Conservation (phyloP, 192 early-diverging fungal genomes). For the Coemansia asiatica region DNA sequence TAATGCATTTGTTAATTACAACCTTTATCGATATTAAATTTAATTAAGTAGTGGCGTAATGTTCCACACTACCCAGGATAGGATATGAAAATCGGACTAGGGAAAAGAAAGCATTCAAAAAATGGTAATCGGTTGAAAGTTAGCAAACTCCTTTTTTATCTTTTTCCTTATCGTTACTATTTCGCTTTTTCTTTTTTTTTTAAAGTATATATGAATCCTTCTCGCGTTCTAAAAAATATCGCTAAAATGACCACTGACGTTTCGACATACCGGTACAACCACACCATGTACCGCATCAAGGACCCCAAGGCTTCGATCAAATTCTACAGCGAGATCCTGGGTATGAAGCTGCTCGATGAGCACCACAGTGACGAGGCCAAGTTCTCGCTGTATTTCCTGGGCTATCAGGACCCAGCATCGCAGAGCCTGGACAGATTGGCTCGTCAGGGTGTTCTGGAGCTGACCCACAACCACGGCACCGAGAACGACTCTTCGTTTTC, state of each 20-base stretch:
- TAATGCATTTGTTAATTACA: no score
- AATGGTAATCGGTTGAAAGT: no score
- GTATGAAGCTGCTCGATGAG: constrained; percentile 65
- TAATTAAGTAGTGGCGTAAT: no score
- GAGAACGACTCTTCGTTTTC: constrained; percentile 63
- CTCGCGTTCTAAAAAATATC: neutral
- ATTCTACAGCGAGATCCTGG: constrained; percentile 75
- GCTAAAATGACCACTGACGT: constrained; percentile 49
- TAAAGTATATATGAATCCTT: constrained; percentile 12
- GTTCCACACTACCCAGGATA: no score
- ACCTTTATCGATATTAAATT: no score
- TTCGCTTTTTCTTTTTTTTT: neutral
- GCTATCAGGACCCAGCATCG: constrained; percentile 59
- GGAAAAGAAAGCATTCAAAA: no score
- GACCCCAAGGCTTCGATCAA: constrained; percentile 72
- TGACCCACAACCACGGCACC: constrained; percentile 86
- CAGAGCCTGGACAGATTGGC: constrained; percentile 56
- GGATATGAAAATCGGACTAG: no score
- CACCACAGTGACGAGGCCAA: constrained; percentile 38
- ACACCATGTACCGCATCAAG: constrained; percentile 86
- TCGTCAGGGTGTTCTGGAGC: constrained; percentile 73
- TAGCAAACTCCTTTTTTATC: neutral
- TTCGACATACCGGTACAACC: constrained; percentile 64
- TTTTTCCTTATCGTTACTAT: neutral
- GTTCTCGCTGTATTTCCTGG: constrained; percentile 77